These are phyloP conservation scores for Zanthoxylum bungeanum DNA, from an alignment of 345 rosid genomes.

Conservation along the genomic window DNA sequence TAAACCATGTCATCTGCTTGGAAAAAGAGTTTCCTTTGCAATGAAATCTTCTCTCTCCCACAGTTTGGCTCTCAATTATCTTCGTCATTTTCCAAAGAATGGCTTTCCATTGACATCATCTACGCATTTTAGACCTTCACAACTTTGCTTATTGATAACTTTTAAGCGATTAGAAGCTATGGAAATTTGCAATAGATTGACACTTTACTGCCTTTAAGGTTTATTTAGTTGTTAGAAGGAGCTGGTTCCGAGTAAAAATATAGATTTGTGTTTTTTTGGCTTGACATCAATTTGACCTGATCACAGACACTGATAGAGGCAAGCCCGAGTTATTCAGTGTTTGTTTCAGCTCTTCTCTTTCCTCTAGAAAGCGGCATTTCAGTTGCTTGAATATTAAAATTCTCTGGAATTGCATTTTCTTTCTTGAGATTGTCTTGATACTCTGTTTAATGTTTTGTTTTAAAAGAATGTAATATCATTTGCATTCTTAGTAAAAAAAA, in stretches of 20 bases:
- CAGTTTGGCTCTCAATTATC: too few species aligned
- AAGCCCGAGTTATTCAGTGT: neutral
- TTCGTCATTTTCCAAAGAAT: too few species aligned
- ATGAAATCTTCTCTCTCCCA: neutral
- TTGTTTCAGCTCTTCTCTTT: neutral
- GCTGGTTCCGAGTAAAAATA: neutral
- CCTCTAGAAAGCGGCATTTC: neutral
- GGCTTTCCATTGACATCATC: too few species aligned
- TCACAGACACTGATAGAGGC: neutral
- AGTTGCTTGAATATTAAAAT: neutral
- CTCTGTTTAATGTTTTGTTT: too few species aligned
- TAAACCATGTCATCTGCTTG: neutral
- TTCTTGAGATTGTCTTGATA: neutral
- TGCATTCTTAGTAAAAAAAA: too few species aligned
- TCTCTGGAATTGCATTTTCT: constrained; percentile 1
- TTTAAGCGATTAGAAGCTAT: too few species aligned
- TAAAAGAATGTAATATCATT: too few species aligned
- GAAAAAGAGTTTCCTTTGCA: neutral
- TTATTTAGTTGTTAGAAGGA: neutral
- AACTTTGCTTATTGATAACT: too few species aligned
- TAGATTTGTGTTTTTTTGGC: neutral
- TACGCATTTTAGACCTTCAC: too few species aligned
- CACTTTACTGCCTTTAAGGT: neutral
- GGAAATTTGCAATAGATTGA: neutral
- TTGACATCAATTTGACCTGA: neutral